Evolutionary conservation across 2,329 filamentous ascomycete species (phyloP).

Genomic region (Cercospora zeina): DNA sequence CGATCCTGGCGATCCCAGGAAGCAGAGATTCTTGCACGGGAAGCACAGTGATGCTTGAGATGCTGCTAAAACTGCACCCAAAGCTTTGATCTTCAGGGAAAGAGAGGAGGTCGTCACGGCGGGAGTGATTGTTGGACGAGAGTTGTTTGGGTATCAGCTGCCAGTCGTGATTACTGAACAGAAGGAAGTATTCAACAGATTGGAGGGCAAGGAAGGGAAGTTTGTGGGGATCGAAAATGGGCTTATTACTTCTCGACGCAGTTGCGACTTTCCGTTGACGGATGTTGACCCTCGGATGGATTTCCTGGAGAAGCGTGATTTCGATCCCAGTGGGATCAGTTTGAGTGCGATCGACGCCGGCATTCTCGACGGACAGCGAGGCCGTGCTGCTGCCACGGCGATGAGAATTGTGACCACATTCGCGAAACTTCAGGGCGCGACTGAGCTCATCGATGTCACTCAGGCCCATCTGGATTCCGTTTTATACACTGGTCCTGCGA

Average conservation of each 20-base stretch:
- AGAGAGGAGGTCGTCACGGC: slow-evolving; percentile 50
- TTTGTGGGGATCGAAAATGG: background rate
- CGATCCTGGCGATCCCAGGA: slow-evolving; percentile 48
- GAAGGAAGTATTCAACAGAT: slow-evolving; percentile 11
- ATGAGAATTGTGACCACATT: slow-evolving; percentile 45
- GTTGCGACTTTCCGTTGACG: background rate
- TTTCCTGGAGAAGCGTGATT: background rate
- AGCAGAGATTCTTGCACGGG: slow-evolving; percentile 53
- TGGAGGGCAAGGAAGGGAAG: background rate
- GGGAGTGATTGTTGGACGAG: slow-evolving; percentile 48
- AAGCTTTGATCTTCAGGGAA: slow-evolving; percentile 47
- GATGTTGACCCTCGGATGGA: background rate
- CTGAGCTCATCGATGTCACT: slow-evolving; percentile 42
- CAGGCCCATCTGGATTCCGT: slow-evolving; percentile 50
- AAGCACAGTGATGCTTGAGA: slow-evolving; percentile 50
- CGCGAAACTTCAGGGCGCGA: slow-evolving; percentile 42
- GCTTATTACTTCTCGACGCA: background rate
- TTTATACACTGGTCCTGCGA: slow-evolving; percentile 47
- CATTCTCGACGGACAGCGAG: slow-evolving; percentile 34
- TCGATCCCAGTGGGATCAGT: background rate
- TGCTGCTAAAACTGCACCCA: slow-evolving; percentile 47
- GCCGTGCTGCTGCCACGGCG: slow-evolving; percentile 42
- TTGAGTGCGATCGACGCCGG: slow-evolving; percentile 8
- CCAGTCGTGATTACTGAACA: slow-evolving; percentile 43
- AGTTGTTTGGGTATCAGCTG: slow-evolving; percentile 46